These are phyloP conservation scores for Lepidium sativum DNA, from an alignment of 345 rosid genomes.

Conservation along the genomic window DNA sequence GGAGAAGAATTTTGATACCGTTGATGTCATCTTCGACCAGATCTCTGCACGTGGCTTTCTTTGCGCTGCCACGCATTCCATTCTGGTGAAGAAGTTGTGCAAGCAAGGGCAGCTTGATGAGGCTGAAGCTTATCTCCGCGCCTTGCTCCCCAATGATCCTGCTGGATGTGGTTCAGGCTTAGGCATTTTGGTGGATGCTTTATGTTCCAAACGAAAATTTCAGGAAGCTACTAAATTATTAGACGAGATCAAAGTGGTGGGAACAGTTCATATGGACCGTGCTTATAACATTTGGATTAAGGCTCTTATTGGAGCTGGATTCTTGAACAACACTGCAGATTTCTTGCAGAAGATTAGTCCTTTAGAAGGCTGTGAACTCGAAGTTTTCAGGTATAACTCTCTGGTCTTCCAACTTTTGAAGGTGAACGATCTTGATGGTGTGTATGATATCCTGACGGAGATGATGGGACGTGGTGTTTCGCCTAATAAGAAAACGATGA, in stretches of 20 bases:
- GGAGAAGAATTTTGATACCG: slow-evolving; percentile 42
- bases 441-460: slow-evolving; percentile 53
- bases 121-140: slow-evolving; percentile 48
- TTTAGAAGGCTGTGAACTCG: slow-evolving; percentile 47
- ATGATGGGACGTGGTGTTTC: slow-evolving; percentile 49
- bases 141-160: slow-evolving; percentile 23
- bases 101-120: slow-evolving; percentile 44
- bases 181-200: slow-evolving; percentile 39
- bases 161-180: slow-evolving; percentile 30
- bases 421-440: slow-evolving; percentile 50
- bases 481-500: slow-evolving; percentile 54
- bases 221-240: slow-evolving; percentile 47
- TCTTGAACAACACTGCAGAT: slow-evolving; percentile 40
- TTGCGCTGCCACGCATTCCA: slow-evolving; percentile 35
- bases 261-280: slow-evolving; percentile 32
- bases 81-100: slow-evolving; percentile 57
- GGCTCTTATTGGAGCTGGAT: slow-evolving; percentile 41
- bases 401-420: slow-evolving; percentile 49
- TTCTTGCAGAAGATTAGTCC: slow-evolving; percentile 46
- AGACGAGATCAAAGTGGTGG: slow-evolving; percentile 39
- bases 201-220: slow-evolving; percentile 37
- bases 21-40: slow-evolving; percentile 40
- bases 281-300: slow-evolving; percentile 57
- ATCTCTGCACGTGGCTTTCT: slow-evolving; percentile 47
- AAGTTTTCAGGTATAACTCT: slow-evolving; percentile 44